Base-by-base conservation (phyloP, 306 rosid species). In the Cucurbita moschata region DNA sequence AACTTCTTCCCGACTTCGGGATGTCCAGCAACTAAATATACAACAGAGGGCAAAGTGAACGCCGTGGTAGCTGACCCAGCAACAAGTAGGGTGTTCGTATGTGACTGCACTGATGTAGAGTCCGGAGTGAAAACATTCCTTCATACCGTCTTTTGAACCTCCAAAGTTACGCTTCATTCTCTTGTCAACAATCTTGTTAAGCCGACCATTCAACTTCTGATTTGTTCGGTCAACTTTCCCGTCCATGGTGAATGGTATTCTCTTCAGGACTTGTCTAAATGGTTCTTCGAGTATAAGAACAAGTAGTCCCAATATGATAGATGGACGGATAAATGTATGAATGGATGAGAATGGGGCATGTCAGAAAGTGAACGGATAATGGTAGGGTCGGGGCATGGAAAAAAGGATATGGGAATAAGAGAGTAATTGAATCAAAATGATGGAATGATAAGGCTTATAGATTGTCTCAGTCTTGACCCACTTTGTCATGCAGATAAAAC, bases 11-110 rank as follows among this genome's bases (percentile, higher is more conserved):
- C 99, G 0, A 91, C 97, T 53, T 91, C 80, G 0, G 89, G 89
- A 72, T 95, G 97, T 47, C 79, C 92, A 60, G 99, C 83, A 63
- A 95, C 92, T 81, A 95, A 83, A 79, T 95, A 95, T 50, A 91
- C 82, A 75, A 79, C 14, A 14, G 96, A 83, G 60, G 96, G 91
- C 80, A 95, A 52, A 0, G 99, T 91, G 78, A 95, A 95, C 51
- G 97, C 73, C 0, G 96, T 86, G 55, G 97, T 95, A 40, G 97
- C 87, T 6, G 97, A 95, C 3, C 99, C 99, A 15, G 96, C 97
- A 72, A 95, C 97, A 72, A 95, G 90, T 6, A 95, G 57, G 57
- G 74, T 95, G 99, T 77, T 95, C 99, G 47, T 95, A 95, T 38
- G 96, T 82, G 64, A 91, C 87, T 42, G 99, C 99, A 49, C 86